Evolutionary conservation across 129 eudicot species (phyloP).

Genomic region (Centaurea solstitialis): DNA sequence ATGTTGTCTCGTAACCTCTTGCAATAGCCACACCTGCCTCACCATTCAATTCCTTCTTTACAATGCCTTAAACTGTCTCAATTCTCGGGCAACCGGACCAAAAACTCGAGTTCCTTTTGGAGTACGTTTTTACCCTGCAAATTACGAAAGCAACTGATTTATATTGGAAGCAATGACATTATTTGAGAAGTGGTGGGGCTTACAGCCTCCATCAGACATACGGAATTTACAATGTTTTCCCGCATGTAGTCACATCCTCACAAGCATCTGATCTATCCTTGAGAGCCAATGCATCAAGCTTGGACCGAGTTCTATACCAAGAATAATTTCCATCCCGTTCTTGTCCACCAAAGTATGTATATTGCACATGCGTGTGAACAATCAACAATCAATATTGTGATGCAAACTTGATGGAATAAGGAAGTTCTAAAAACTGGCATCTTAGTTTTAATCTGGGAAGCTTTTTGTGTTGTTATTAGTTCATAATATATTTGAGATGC

Average conservation of each 20-base stretch:
- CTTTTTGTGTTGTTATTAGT: too few relatives aligned
- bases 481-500: too few relatives aligned
- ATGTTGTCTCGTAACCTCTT: too few relatives aligned
- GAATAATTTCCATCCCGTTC: slow-evolving; percentile 79
- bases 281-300: slow-evolving; percentile 50
- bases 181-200: too few relatives aligned
- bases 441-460: neutral
- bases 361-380: neutral
- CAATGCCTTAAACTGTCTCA: too few relatives aligned
- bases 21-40: too few relatives aligned
- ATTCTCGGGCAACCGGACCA: too few relatives aligned
- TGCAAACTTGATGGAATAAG: neutral
- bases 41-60: too few relatives aligned
- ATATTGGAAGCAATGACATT: too few relatives aligned
- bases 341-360: slow-evolving; percentile 84
- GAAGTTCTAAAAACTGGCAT: neutral
- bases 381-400: neutral
- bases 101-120: too few relatives aligned
- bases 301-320: slow-evolving; percentile 71
- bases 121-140: too few relatives aligned
- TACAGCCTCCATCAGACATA: neutral
- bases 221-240: slow-evolving; percentile 60
- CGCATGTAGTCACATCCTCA: slow-evolving; percentile 55
- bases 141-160: too few relatives aligned
- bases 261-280: slow-evolving; percentile 44